Evolutionary conservation across 768 basidiomycete genomes (phyloP).

Genomic region (Phlebiopsis flavidoalba): DNA sequence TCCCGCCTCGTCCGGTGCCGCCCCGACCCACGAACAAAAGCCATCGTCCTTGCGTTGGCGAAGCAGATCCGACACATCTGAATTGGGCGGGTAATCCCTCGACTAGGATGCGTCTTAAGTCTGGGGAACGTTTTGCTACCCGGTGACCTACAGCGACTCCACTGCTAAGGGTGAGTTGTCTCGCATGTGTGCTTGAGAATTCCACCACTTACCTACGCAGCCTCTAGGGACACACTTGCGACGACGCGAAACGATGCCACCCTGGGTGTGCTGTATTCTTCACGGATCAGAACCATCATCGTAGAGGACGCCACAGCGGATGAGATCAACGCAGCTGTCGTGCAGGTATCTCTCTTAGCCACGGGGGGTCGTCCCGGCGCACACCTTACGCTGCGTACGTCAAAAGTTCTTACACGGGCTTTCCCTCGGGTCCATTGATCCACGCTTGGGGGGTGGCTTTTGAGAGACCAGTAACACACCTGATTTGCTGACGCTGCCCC

Average conservation of each 20-base stretch:
- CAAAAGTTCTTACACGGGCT: too few relatives aligned
- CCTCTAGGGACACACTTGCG: constrained; percentile 20
- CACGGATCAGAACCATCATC: constrained; percentile 53
- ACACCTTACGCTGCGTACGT: background rate
- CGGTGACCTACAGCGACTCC: constrained; percentile 42
- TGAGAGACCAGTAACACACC: too few relatives aligned
- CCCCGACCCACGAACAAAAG: constrained; percentile 51
- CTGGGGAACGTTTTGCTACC: constrained; percentile 64
- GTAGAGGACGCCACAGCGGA: constrained; percentile 50
- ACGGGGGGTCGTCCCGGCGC: background rate
- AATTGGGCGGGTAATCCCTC: constrained; percentile 62
- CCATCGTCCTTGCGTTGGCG: constrained; percentile 56
- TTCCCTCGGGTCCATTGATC: too few relatives aligned
- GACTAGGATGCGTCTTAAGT: constrained; percentile 49
- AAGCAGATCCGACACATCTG: constrained; percentile 55
- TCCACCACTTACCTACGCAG: background rate
- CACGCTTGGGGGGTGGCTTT: too few relatives aligned
- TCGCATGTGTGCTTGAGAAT: background rate
- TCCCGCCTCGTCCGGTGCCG: constrained; percentile 54
- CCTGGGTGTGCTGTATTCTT: constrained; percentile 68
- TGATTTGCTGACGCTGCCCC: too few relatives aligned
- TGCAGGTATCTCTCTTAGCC: constrained; percentile 20
- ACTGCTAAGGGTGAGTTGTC: constrained; percentile 41
- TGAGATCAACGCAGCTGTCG: constrained; percentile 53
- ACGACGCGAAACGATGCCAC: constrained; percentile 40